Base-by-base conservation (phyloP, 805 yeast species). In the Barnettozyma californica region DNA sequence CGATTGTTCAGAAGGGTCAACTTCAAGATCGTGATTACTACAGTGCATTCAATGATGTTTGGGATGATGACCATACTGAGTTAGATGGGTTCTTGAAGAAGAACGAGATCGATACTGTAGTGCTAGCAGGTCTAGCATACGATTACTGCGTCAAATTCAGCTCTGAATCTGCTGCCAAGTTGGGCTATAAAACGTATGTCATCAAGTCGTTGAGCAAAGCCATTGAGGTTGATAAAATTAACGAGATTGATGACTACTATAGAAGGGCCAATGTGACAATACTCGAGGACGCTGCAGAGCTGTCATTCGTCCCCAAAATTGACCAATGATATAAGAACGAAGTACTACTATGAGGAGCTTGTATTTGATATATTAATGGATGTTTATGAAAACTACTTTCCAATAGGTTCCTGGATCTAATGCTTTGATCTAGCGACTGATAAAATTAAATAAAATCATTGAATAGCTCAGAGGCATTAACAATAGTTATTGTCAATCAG, bases 101-200 rank as follows among this genome's bases (percentile, higher is more conserved):
- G 1, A 62, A 75, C 36, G 67, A 64, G 0, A 78, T 88, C 39
- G 73, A 76, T 2, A 76, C 81, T 38, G 89, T 90, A 1, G 80
- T 73, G 41, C 75, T 87, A 20, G 92, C 83, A 2, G 98, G 97
- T 0, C 58, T 91, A 19, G 97, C 97, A 0, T 80, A 81, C 53
- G 98, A 91, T 62, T 89, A 70, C 64, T 91, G 98, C 64, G 97
- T 92, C 4, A 67, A 81, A 56, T 75, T 81, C 60, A 83, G 95
- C 0, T 89, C 96, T 0, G 63, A 80, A 21, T 95, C 91, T 48
- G 74, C 90, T 19, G 77, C 75, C 0, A 65, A 62, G 10, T 50
- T 68, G 5, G 96, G 96, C 0, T 89, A 76, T 61, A 64, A 75
- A 2, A 81, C 95, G 0, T 70, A 59, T 45, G 87, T 92, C 1